A percentile compares a stretch with the other conserved stretches of the same genome.
phyloP scores from a whole-genome alignment of 176 grass and related monocot species.

The Oropetium thomaeum region DNA sequence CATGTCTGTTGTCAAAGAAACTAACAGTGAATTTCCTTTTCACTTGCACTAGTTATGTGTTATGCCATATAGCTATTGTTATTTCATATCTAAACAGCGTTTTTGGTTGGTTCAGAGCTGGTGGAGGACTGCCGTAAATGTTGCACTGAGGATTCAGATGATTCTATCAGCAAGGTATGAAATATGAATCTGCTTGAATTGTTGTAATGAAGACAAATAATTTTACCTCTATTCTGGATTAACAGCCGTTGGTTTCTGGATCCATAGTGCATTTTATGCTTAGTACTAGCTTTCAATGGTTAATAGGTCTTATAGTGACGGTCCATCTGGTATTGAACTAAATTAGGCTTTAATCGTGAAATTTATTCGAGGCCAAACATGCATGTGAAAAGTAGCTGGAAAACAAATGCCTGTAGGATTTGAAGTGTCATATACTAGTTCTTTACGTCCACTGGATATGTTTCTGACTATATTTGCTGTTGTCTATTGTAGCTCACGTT shows the following conservation, averaged over 20 bases:
- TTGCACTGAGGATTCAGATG: constrained; percentile 95
- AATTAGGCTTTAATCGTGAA: constrained; percentile 9
- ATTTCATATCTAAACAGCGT: not conserved
- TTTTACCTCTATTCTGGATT: constrained; percentile 16
- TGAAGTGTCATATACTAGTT: not conserved
- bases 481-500: constrained; percentile 63
- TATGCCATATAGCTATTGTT: not conserved
- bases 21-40: not conserved
- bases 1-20: not conserved
- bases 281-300: not conserved
- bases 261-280: not conserved
- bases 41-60: not conserved
- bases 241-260: not conserved
- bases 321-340: not conserved
- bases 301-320: not conserved
- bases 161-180: constrained; percentile 88
- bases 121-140: constrained; percentile 89
- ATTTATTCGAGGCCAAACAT: constrained; percentile 6
- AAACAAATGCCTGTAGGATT: not conserved
- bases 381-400: not conserved
- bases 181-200: constrained; percentile 20
- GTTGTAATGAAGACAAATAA: not conserved
- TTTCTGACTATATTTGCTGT: constrained; percentile 21
- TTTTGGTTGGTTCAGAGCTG: constrained; percentile 48
- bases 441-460: not conserved